Base-by-base conservation (phyloP, 1,284 basidiomycete genomes). In the Phylloboletellus chloephorus region DNA sequence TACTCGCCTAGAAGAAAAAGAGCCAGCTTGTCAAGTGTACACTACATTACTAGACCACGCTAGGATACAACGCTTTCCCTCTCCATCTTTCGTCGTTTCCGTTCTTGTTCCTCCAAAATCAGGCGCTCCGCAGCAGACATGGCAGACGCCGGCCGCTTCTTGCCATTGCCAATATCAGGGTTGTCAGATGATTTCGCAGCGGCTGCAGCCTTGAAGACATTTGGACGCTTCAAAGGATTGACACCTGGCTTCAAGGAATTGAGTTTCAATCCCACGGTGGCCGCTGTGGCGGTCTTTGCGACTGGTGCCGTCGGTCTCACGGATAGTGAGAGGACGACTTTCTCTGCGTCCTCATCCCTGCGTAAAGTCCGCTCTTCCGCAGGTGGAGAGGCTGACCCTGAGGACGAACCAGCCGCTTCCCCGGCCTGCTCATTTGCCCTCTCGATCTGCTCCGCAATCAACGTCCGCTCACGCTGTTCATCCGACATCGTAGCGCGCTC, bases 381-480 rank as follows among this genome's bases (percentile, higher is more conserved):
- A 3, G 73, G 69, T 3, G 68, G 59, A 22, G 59, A 60, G 3
- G 59, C 61, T 5, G 67, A 58, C n/a, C 61, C 59, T 1, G 64
- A 61, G 2, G 47, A 63, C 11, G 66, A 50, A 19, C 63, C 61
- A 1, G 56, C 61, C 16, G 51, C 59, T 12, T 90, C 76, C 48
- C 88, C 88, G 23, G n/a, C n/a, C n/a, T n/a, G n/a, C n/a, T n/a
- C n/a, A n/a, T 60, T 64, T 0, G 96, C 95, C 21, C 91, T 76
- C 55, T 90, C 90, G 44, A 98, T 98, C 68, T 98, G 95, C 56
- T 98, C 92, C 17, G 87, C 75, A 44, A 99, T 87, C 46, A 94
- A 74, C 56, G 82, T 73, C 10, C 96, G 81, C 66, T 97, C 89
- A 21, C 96, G 78, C 64, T 93, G 88, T 66, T 98, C 96, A 58